Base-by-base conservation (phyloP, 2,329 filamentous ascomycete species). In the Chaetothyriales sp. region DNA sequence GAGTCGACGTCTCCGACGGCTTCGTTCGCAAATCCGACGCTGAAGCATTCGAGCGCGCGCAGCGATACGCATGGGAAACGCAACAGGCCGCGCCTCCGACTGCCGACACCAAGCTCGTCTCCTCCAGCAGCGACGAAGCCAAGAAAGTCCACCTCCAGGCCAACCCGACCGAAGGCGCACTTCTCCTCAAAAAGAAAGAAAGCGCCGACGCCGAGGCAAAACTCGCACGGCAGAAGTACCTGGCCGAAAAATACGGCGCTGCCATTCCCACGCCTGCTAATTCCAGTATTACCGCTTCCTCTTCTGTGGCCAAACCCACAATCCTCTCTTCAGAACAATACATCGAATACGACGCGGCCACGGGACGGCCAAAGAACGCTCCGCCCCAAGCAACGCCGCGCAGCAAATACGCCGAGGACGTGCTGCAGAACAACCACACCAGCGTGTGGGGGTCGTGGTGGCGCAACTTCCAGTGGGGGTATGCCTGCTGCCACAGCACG, bases 371-470 rank as follows among this genome's bases (percentile, higher is more conserved):
- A 81, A 81, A 22, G 33, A 44, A 20, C 47, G 37, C 22, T 20
- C 53, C 13, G 10, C 3, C 5, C 37, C 2, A 15, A 5, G 13
- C 33, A 65, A 79, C 79, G 51, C 77, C 83, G 48, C 90, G 86
- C 66, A 94, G 88, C 43, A 97, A 95, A 66, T 98, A 98, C 64
- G 70, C 82, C 4, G 92, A 98, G 64, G 88, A 98, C 62, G 76
- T 95, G 0, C 72, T 85, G 50, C 78, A 85, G 66, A 90, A 94
- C 72, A 98, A 98, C 64, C 92, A 98, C 69, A 88, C 81, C 2
- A 83, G 85, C 0, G 83, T 95, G 2, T 98, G 89, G 86, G 92
- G 92, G 47, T 95, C 89, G 63, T 98, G 92, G 92, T 98, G 92
- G 92, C 80, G 82, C 50, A 82, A 87, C 64, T 97, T 95, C 70